phyloP scores from a whole-genome alignment of 2,329 filamentous ascomycete genomes.

The Paraconiothyrium sp. region DNA sequence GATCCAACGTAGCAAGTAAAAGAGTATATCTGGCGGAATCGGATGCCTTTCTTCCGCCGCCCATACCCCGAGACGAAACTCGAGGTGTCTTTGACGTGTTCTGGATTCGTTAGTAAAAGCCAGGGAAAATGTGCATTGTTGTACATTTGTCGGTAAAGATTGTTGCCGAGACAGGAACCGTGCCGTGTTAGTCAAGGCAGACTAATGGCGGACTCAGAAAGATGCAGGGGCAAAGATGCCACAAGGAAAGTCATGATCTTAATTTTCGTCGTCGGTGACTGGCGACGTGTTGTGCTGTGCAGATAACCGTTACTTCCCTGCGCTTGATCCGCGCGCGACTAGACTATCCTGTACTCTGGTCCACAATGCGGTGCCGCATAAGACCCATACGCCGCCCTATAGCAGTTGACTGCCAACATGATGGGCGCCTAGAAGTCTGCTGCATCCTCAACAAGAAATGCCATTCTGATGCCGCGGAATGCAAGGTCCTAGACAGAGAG shows the following conservation, averaged over 20 bases:
- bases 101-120: background rate
- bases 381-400: background rate
- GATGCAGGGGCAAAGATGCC: background rate
- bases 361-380: background rate
- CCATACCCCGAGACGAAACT: background rate
- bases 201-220: background rate
- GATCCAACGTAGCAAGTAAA: background rate
- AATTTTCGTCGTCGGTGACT: background rate
- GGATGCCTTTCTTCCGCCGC: background rate
- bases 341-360: constrained; percentile 8
- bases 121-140: background rate
- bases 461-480: background rate
- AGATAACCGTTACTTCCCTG: background rate
- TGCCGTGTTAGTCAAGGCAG: constrained; percentile 5
- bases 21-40: background rate
- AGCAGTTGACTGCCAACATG: background rate
- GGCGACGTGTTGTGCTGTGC: background rate
- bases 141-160: background rate
- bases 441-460: background rate
- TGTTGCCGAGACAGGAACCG: background rate
- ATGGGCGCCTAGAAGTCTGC: background rate
- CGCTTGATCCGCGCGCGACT: constrained; percentile 1
- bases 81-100: background rate
- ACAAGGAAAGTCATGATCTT: no score
- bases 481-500: background rate